Evolutionary conservation across 2,329 filamentous ascomycete species (phyloP).

Genomic region (Tolypocladium album): DNA sequence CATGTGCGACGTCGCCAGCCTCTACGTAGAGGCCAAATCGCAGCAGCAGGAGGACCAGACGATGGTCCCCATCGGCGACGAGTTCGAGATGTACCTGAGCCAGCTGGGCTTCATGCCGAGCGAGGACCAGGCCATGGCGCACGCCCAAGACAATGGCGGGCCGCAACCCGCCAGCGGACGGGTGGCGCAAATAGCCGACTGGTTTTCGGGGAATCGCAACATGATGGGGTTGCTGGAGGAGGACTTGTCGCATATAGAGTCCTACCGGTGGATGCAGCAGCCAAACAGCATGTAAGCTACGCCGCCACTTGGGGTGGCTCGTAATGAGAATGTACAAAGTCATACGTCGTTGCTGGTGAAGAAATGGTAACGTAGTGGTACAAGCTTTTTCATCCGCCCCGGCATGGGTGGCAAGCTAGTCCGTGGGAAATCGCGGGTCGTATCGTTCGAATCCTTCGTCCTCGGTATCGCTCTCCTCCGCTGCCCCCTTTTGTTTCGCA

Average conservation of each 20-base stretch:
- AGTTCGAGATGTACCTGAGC: conserved; percentile 55
- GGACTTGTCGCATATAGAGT: conserved; percentile 37
- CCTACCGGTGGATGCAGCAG: conserved; percentile 21
- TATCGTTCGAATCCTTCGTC: conserved; percentile 64
- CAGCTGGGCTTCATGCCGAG: conserved; percentile 50
- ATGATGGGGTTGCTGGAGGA: conserved; percentile 56
- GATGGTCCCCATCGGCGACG: conserved; percentile 40
- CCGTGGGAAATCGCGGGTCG: conserved; percentile 48
- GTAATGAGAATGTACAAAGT: neutral
- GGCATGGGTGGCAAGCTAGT: conserved; percentile 20
- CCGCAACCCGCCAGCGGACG: conserved; percentile 16
- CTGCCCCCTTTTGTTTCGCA: conserved; percentile 12
- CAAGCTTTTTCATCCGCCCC: neutral
- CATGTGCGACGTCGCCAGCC: conserved; percentile 47
- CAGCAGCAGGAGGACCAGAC: conserved; percentile 33
- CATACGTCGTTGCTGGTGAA: neutral
- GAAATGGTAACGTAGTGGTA: neutral
- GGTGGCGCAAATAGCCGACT: conserved; percentile 45
- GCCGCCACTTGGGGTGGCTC: neutral
- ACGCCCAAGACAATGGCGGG: conserved; percentile 9
- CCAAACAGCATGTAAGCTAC: neutral
- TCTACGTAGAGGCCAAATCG: conserved; percentile 52
- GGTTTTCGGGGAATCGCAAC: conserved; percentile 56
- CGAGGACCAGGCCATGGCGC: conserved; percentile 18
- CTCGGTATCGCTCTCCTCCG: conserved; percentile 52